These are phyloP conservation scores for Zygosaccharomyces lentus DNA, from an alignment of 805 yeast genomes.

Conservation along the genomic window DNA sequence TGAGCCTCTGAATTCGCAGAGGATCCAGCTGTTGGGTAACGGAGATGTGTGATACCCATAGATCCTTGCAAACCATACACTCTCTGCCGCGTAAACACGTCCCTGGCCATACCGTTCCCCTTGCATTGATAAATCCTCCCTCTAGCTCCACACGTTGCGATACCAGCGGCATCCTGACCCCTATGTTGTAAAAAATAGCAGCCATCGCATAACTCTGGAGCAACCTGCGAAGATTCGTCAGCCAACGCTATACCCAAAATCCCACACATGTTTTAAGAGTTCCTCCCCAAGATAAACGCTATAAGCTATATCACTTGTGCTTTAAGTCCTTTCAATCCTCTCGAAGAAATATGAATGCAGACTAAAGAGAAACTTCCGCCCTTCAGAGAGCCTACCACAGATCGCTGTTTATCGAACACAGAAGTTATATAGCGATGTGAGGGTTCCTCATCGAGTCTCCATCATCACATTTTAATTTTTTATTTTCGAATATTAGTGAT, in stretches of 20 bases:
- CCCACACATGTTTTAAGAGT: conserved; percentile 71
- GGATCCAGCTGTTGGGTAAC: conserved; percentile 98
- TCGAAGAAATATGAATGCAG: background rate
- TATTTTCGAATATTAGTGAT: conserved; percentile 1
- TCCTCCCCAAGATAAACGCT: background rate
- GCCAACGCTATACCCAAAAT: conserved; percentile 83
- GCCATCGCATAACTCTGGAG: conserved; percentile 89
- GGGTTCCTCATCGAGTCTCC: background rate
- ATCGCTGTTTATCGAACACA: background rate
- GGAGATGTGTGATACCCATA: conserved; percentile 91
- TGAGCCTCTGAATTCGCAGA: conserved; percentile 96
- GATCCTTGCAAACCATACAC: conserved; percentile 79
- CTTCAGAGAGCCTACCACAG: background rate
- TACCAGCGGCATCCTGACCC: conserved; percentile 99
- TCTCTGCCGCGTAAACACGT: conserved; percentile 84
- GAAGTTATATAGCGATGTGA: background rate
- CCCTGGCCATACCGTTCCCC: conserved; percentile 98
- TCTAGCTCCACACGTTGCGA: conserved; percentile 88
- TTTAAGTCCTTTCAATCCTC: background rate
- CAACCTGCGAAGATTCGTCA: conserved; percentile 66
- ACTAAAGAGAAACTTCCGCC: background rate
- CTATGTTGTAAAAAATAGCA: conserved; percentile 91
- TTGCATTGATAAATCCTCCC: conserved; percentile 96
- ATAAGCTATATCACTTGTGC: background rate
- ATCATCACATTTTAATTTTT: background rate